Conservation (phyloP, 106 monocot genomes). For the Gastrodia elata region DNA sequence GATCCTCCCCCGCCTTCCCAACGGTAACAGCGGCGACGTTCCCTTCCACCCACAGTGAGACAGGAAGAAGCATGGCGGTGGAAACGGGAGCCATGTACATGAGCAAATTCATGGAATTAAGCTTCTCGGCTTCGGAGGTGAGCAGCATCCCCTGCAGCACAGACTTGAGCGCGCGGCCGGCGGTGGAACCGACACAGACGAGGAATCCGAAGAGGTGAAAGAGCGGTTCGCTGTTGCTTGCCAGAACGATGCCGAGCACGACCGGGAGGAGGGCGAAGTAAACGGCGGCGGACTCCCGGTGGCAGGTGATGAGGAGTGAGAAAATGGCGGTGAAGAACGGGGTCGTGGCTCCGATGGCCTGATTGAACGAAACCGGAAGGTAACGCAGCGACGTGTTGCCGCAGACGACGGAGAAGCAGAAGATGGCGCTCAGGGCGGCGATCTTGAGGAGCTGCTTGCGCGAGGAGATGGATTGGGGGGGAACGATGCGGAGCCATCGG, state of each 20-base stretch:
- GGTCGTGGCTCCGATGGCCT: slow-evolving; percentile 48
- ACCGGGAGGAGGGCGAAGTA: slow-evolving; percentile 39
- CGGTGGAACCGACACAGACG: slow-evolving; percentile 29
- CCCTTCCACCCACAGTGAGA: slow-evolving; percentile 20
- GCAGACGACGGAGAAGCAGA: slow-evolving; percentile 44
- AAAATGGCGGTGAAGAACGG: slow-evolving; percentile 54
- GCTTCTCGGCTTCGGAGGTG: slow-evolving; percentile 24
- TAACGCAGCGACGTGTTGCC: slow-evolving; percentile 47
- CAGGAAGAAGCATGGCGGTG: slow-evolving; percentile 18
- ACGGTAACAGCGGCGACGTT: slow-evolving; percentile 12
- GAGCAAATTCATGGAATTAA: slow-evolving; percentile 40
- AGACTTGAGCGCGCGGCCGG: slow-evolving; percentile 31
- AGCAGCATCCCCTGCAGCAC: slow-evolving; percentile 35
- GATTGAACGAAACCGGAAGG: slow-evolving; percentile 47
- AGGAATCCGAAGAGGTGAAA: slow-evolving; percentile 33
- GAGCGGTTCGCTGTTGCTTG: slow-evolving; percentile 34
- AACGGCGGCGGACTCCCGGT: slow-evolving; percentile 24
- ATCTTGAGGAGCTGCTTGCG: slow-evolving; percentile 35
- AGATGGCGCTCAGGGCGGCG: slow-evolving; percentile 32
- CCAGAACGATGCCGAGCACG: slow-evolving; percentile 40
- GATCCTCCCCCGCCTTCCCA: slow-evolving; percentile 11
- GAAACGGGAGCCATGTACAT: slow-evolving; percentile 39
- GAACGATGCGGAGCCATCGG: slow-evolving; percentile 30
- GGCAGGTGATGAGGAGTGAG: slow-evolving; percentile 30
- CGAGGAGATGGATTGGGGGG: slow-evolving; percentile 33